Conservation (phyloP, 1,139 yeast genomes). For the Hemisphaericaspora subhashii region DNA sequence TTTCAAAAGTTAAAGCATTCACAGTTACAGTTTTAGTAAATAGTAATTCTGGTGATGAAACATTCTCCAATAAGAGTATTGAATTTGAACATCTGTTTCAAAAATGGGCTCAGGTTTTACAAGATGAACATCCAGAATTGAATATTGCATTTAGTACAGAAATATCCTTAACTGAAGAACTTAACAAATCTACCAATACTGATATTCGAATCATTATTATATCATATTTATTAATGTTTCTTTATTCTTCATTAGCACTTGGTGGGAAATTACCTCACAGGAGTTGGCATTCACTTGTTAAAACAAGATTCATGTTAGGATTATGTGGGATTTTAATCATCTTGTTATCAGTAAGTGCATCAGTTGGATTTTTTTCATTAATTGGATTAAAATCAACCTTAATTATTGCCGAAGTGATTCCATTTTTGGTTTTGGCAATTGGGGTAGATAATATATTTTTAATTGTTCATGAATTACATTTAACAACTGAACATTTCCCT, state of each 20-base stretch:
- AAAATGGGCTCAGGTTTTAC: slow-evolving; percentile 50
- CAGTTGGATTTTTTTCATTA: slow-evolving; percentile 79
- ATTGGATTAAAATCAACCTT: slow-evolving; percentile 81
- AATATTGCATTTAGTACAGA: slow-evolving; percentile 78
- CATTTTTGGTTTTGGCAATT: slow-evolving; percentile 88
- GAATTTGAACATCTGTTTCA: slow-evolving; percentile 71
- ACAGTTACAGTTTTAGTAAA: slow-evolving; percentile 70
- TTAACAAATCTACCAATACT: slow-evolving; percentile 77
- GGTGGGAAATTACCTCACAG: slow-evolving; percentile 54
- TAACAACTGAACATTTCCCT: slow-evolving; percentile 40
- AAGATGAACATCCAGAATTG: slow-evolving; percentile 50
- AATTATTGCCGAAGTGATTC: slow-evolving; percentile 94
- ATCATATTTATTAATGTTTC: slow-evolving; percentile 85
- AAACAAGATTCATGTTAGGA: slow-evolving; percentile 75
- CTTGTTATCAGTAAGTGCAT: slow-evolving; percentile 70
- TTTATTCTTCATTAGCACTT: slow-evolving; percentile 82
- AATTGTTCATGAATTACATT: slow-evolving; percentile 73
- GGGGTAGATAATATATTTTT: slow-evolving; percentile 94
- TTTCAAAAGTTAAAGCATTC: slow-evolving; percentile 65
- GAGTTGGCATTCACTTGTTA: slow-evolving; percentile 37
- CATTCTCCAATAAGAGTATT: slow-evolving; percentile 43
- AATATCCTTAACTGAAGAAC: slow-evolving; percentile 77
- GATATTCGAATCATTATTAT: slow-evolving; percentile 69
- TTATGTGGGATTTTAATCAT: slow-evolving; percentile 80
- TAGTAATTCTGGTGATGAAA: slow-evolving; percentile 29